Conservation (phyloP, 148 eudicot species). For the Salicornia ramosissima region DNA sequence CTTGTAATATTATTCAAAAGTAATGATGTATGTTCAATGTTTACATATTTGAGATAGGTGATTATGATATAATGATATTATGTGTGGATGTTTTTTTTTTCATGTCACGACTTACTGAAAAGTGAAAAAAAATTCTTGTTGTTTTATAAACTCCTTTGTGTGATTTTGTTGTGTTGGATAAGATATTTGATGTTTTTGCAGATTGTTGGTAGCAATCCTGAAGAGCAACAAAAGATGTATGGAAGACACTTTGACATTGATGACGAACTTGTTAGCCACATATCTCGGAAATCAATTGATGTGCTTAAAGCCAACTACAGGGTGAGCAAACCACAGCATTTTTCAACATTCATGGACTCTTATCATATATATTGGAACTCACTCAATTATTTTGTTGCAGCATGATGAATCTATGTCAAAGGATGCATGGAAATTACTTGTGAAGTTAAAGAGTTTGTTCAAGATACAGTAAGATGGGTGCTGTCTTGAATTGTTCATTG, state of each 20-base stretch:
- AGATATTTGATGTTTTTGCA: conserved; percentile 24
- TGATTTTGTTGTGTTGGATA: neutral
- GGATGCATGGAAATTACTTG: conserved; percentile 63
- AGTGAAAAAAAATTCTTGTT: neutral
- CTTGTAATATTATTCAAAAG: too few relatives aligned
- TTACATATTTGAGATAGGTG: too few relatives aligned
- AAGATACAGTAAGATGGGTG: conserved; percentile 44
- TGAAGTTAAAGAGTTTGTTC: conserved; percentile 63
- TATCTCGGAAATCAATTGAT: conserved; percentile 79
- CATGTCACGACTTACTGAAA: neutral
- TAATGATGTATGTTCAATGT: too few relatives aligned
- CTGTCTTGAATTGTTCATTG: neutral
- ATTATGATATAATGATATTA: too few relatives aligned
- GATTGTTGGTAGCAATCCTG: conserved; percentile 71
- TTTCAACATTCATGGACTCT: neutral
- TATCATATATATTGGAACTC: neutral
- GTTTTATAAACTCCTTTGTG: neutral
- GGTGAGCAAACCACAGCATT: conserved; percentile 30
- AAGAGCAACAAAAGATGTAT: conserved; percentile 88
- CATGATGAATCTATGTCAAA: conserved; percentile 40
- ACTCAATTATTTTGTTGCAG: conserved; percentile 32
- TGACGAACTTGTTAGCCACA: conserved; percentile 91
- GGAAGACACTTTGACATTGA: conserved; percentile 87
- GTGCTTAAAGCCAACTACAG: conserved; percentile 62
- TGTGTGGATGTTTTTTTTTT: too few relatives aligned